Evolutionary conservation across 768 basidiomycete genomes (phyloP).

Genomic region (Boletellus ananiceps): DNA sequence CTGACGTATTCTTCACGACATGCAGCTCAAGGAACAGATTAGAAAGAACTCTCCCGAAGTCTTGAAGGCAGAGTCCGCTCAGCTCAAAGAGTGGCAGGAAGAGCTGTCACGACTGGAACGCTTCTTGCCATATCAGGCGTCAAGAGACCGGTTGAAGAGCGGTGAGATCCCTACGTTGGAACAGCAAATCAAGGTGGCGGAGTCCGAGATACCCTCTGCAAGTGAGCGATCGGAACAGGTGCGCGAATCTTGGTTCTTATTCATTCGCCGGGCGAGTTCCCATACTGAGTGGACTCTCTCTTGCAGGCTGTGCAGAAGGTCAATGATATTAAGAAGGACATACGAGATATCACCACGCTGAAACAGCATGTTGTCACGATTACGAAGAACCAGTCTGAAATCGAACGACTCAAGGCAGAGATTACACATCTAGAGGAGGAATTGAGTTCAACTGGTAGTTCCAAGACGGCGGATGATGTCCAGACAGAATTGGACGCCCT

Average conservation of each 20-base stretch:
- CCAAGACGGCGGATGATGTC: constrained; percentile 81
- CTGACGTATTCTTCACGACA: background rate
- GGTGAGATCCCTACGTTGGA: constrained; percentile 68
- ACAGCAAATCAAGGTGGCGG: constrained; percentile 52
- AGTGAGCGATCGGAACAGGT: constrained; percentile 61
- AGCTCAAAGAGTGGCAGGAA: constrained; percentile 53
- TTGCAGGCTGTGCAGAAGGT: constrained; percentile 50
- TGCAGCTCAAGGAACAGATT: constrained; percentile 62
- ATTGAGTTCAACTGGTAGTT: constrained; percentile 66
- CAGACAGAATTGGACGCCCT: constrained; percentile 70
- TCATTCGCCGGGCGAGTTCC: no score
- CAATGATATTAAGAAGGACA: constrained; percentile 49
- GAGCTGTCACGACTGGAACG: constrained; percentile 54
- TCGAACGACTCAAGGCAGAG: constrained; percentile 57
- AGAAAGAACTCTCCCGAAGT: constrained; percentile 50
- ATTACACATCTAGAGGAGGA: constrained; percentile 61
- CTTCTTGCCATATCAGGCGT: constrained; percentile 53
- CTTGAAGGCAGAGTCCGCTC: constrained; percentile 29
- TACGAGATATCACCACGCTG: constrained; percentile 55
- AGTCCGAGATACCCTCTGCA: constrained; percentile 50
- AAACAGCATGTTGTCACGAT: constrained; percentile 60
- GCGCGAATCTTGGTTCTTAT: constrained; percentile 5
- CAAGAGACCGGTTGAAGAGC: constrained; percentile 48
- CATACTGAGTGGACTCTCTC: background rate
- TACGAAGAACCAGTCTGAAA: constrained; percentile 53